phyloP scores from a whole-genome alignment of 257 asterid genomes.

The Solanum phureja region DNA sequence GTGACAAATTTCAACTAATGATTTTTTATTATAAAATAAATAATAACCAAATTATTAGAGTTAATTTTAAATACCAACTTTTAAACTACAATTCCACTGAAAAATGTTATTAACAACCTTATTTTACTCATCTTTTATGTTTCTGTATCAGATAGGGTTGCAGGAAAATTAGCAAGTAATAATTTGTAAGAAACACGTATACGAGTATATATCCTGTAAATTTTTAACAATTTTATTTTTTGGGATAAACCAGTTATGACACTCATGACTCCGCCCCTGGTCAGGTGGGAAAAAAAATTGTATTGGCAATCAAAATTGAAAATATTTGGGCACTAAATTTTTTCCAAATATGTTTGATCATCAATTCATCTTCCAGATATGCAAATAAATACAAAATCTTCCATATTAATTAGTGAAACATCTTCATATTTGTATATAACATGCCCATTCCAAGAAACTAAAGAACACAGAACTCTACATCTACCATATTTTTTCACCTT shows the following conservation, averaged over 20 bases:
- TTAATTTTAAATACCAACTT: neutral
- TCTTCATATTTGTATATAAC: slow-evolving; percentile 26
- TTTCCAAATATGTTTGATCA: slow-evolving; percentile 15
- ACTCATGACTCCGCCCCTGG: neutral
- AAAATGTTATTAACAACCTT: neutral
- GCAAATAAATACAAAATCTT: slow-evolving; percentile 27
- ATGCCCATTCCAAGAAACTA: slow-evolving; percentile 4
- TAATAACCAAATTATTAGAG: neutral
- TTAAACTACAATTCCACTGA: neutral
- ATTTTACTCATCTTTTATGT: neutral
- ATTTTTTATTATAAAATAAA: neutral
- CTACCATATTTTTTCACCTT: neutral
- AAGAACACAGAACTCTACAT: neutral
- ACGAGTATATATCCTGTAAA: accelerated
- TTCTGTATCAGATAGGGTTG: neutral
- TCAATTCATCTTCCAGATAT: slow-evolving; percentile 15
- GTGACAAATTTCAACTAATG: neutral
- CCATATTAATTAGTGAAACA: slow-evolving; percentile 30
- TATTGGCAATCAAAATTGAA: neutral
- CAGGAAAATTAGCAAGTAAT: neutral
- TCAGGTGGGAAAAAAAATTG: neutral
- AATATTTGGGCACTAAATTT: neutral
- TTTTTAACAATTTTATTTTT: neutral
- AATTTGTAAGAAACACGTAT: neutral
- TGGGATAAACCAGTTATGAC: no score